Base-by-base conservation (phyloP, 768 basidiomycete genomes). In the Phylloporus arenicola region DNA sequence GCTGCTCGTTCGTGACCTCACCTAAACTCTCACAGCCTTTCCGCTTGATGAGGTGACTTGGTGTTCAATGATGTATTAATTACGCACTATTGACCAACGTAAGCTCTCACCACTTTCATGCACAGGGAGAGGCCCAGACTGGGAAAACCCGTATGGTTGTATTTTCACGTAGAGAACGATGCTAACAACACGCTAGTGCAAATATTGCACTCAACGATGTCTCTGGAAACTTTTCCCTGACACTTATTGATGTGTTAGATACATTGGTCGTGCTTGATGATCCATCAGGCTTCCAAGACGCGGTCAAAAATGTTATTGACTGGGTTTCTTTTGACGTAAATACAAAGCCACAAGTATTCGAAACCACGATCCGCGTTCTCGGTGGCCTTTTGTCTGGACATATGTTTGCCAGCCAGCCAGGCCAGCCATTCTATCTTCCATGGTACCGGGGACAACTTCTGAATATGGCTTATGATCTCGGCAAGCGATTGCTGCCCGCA, bases 291-390 rank as follows among this genome's bases (percentile, higher is more conserved):
- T 97, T 96, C 61, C 86, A 90, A 59, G 73, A 72, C n/a, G 93
- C 91, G 3, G 85, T 98, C 45, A 81, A 79, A 52, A 81, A 88
- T 54, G 80, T 92, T 47, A 86, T 95, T 45, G 69, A 82, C 47
- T 83, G 80, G 77, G 88, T 96, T 34, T 84, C 84, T 1, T 97
- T 96, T 66, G 89, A 97, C 63, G 86, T 92, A 50, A 85, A 97
- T 68, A 92, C 91, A 37, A 91, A 84, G 67, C 92, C 96, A n/a
- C 95, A 99, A 75, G 87, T 98, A 4, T 99, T 99, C 62, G 95
- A 99, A 72, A 90, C 89, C 10, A 97, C 91, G 1, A 98, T 98
- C 48, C 83, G 94, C 24, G 91, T 93, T 6, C 73, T 99, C 9
- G 96, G 96, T 3, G 92, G 92, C 4, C 77, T 99, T 33, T 66